phyloP scores from a whole-genome alignment of 169 alveolate species.

The Cryptosporidium parvum region DNA sequence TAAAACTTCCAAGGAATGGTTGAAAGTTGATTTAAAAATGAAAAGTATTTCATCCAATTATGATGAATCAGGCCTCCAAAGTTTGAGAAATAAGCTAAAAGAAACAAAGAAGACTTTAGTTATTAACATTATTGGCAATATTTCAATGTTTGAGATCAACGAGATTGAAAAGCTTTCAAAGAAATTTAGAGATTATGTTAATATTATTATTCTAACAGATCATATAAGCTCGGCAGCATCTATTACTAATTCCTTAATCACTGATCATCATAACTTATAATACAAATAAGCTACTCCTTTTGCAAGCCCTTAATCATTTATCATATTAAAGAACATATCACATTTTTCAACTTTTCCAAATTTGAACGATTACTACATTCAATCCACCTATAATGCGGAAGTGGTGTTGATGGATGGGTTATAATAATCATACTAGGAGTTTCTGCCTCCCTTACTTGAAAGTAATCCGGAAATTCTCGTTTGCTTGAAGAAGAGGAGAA shows the following conservation, averaged over 20 bases:
- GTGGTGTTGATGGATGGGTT: constrained; percentile 39
- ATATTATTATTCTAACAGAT: constrained; percentile 7
- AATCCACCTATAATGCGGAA: constrained; percentile 70
- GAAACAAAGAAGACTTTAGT: not conserved
- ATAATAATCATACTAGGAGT: constrained; percentile 49
- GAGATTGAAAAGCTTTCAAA: constrained; percentile 23
- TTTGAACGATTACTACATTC: constrained; percentile 30
- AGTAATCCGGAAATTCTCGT: not conserved
- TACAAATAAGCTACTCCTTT: not conserved
- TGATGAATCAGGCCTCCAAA: not conserved
- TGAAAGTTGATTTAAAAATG: constrained; percentile 16
- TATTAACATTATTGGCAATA: constrained; percentile 35
- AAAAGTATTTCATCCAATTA: not conserved
- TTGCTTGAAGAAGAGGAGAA: not conserved
- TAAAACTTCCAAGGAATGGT: not conserved
- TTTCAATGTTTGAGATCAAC: constrained; percentile 17
- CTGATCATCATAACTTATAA: not conserved
- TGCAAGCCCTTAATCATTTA: not conserved
- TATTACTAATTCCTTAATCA: not conserved
- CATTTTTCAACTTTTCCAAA: constrained; percentile 38
- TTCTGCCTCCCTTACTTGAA: not conserved
- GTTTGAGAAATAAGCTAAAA: not conserved
- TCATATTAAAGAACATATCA: constrained; percentile 51
- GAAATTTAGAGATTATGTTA: not conserved
- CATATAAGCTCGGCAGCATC: constrained; percentile 23